phyloP scores from a whole-genome alignment of 768 basidiomycete genomes.

The Collybia mongolica region DNA sequence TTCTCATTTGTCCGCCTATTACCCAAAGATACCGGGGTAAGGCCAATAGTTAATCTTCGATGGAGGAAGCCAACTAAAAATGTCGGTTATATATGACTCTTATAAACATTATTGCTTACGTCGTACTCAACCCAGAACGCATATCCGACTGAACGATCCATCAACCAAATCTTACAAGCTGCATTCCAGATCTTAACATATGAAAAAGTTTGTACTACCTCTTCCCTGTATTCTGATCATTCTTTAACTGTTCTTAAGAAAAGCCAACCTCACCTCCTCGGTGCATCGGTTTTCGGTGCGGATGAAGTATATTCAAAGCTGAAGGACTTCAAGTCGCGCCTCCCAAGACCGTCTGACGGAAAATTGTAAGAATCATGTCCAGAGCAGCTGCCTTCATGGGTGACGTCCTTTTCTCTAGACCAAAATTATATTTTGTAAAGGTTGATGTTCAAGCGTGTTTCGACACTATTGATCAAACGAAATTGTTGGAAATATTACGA shows the following conservation, averaged over 20 bases:
- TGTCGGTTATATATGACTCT: conserved; percentile 17
- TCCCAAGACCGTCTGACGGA: conserved; percentile 41
- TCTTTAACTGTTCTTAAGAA: conserved; percentile 13
- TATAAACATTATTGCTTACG: conserved; percentile 1
- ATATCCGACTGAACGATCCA: conserved; percentile 51
- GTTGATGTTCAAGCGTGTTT: conserved; percentile 96
- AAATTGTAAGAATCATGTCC: conserved; percentile 42
- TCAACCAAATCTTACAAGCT: conserved; percentile 84
- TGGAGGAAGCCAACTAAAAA: conserved; percentile 38
- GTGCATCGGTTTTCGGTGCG: conserved; percentile 79
- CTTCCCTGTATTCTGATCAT: neutral
- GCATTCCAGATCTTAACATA: conserved; percentile 87
- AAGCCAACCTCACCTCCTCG: conserved; percentile 59
- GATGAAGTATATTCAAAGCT: conserved; percentile 80
- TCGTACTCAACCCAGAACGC: conserved; percentile 22
- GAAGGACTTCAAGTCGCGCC: conserved; percentile 62
- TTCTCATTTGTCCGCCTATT: conserved; percentile 86
- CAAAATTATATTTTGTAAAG: conserved; percentile 93
- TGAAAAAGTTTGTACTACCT: conserved; percentile 61
- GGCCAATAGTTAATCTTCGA: conserved; percentile 90
- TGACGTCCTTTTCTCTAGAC: conserved; percentile 40
- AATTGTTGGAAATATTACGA: conserved; percentile 74
- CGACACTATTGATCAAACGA: conserved; percentile 92
- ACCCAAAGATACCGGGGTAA: conserved; percentile 93
- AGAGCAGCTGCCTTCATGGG: conserved; percentile 1